These are phyloP conservation scores for Leccinum subrobustum DNA, from an alignment of 1,284 basidiomycete genomes.

Conservation along the genomic window DNA sequence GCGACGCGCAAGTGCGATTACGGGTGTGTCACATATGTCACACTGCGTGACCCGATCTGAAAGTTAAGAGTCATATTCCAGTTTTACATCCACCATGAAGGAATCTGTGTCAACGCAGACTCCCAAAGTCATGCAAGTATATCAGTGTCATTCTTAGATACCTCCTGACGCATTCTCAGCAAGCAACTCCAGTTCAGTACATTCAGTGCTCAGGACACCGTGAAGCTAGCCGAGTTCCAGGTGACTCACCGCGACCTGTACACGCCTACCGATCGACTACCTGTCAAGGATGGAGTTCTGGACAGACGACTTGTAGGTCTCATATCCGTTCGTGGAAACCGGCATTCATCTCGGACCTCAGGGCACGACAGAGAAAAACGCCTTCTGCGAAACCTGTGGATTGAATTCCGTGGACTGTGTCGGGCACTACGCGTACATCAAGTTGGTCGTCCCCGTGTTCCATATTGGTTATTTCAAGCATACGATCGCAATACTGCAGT, in stretches of 20 bases:
- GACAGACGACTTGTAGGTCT: constrained; percentile 81
- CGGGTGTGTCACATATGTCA: constrained; percentile 24
- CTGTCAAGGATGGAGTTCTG: constrained; percentile 89
- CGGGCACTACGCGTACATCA: constrained; percentile 97
- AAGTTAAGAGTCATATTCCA: background rate
- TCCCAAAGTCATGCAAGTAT: constrained; percentile 86
- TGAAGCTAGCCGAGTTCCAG: constrained; percentile 92
- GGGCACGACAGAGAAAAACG: constrained; percentile 95
- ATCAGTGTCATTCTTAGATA: background rate
- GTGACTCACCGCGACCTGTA: constrained; percentile 91
- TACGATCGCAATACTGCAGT: constrained; percentile 90
- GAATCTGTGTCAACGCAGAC: constrained; percentile 84
- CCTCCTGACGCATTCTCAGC: constrained; percentile 42
- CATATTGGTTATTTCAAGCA: constrained; percentile 99
- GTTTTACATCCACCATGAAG: constrained; percentile 58
- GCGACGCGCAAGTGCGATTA: constrained; percentile 55
- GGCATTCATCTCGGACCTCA: constrained; percentile 35
- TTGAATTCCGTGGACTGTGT: constrained; percentile 93
- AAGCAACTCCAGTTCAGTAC: constrained; percentile 95
- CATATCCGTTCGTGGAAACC: background rate
- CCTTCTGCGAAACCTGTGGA: constrained; percentile 94
- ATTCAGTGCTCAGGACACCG: constrained; percentile 89
- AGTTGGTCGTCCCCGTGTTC: constrained; percentile 94
- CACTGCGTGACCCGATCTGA: constrained; percentile 8
- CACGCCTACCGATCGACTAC: constrained; percentile 74